Base-by-base conservation (phyloP, 306 rosid species). In the Dryas alaskensis region DNA sequence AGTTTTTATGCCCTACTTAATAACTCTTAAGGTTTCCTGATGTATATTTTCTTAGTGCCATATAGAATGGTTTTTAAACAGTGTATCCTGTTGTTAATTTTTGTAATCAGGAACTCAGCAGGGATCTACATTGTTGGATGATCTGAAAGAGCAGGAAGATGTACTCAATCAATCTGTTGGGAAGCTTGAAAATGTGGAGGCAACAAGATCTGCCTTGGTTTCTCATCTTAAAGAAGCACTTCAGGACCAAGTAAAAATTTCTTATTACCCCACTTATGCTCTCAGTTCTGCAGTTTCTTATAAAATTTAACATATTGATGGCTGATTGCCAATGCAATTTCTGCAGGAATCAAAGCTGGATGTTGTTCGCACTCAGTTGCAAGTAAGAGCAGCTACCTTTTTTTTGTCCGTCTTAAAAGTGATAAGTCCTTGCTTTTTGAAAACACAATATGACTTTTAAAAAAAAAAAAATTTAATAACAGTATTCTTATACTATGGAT, bases 341-440 rank as follows among this genome's bases (percentile, higher is more conserved):
- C 85, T 76, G 69, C 91, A 92, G 98, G 98, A 88, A 85, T 80
- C 89, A 82, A 83, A 84, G 86, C 92, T 88, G 85, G 89, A 85
- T 60, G 69, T 73, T 73, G 81, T 92, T 83, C 84, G 70, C 78
- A n/a, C 75, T 69, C 94, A 85, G 78, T 84, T 92, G 85, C 96
- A 84, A 73, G 98, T 92, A 82, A 90, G 92, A 77, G 43, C 55
- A 65, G 47, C 76, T 8, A 66, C 67, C 74, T 52, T 27, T 16
- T 75, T 42, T 62, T 42, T 39, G 40, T 12, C 52, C 27, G 22
- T 10, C 55, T 76, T 54, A 71, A 65, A 61, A 60, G 7, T 42
- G 53, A 39, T 10, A 44, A 46, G 59, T 44, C 8, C 25, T 49
- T 25, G 4, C 17, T 19, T 58, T 22, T 60, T 70, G 52, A 27